Evolutionary conservation across 805 yeast genomes (phyloP).

Genomic region (Cyberlindnera japonica): DNA sequence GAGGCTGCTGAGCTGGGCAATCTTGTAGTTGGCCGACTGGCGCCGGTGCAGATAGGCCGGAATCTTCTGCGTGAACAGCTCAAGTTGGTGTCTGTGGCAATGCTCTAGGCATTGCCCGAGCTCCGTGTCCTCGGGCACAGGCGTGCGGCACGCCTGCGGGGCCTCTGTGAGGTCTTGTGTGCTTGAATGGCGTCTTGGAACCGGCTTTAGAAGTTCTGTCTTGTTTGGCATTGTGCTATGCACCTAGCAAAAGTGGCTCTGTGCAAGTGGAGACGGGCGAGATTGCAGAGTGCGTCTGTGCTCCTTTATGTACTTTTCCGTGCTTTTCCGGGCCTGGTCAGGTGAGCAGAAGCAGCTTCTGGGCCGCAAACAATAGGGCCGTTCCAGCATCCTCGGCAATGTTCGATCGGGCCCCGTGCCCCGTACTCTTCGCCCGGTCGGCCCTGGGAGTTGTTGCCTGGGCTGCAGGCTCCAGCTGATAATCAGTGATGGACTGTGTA

Average conservation of each 20-base stretch:
- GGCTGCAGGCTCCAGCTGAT: too few relatives aligned
- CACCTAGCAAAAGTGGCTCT: too few relatives aligned
- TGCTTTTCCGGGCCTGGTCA: not conserved
- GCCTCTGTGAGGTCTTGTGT: conserved; percentile 1
- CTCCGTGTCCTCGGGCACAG: conserved; percentile 7
- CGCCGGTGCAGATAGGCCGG: conserved; percentile 7
- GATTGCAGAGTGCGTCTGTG: not conserved
- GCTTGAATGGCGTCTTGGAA: not conserved
- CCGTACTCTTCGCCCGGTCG: too few relatives aligned
- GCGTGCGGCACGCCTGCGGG: conserved; percentile 12
- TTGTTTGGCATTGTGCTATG: too few relatives aligned
- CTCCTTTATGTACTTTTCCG: not conserved
- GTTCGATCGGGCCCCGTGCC: too few relatives aligned
- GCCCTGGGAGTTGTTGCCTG: too few relatives aligned
- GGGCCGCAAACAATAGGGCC: not conserved
- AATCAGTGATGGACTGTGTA: too few relatives aligned
- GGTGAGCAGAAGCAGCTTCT: not conserved
- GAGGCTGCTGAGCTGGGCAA: conserved; percentile 4
- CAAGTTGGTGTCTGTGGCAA: not conserved
- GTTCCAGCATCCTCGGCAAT: not conserved
- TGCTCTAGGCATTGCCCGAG: conserved; percentile 4
- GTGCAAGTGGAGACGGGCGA: too few relatives aligned
- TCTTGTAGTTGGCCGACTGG: conserved; percentile 10
- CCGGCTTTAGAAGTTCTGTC: not conserved
- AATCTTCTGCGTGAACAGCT: not conserved